Conservation (phyloP, 2,329 filamentous ascomycete genomes). For the Diaporthe longicolla region DNA sequence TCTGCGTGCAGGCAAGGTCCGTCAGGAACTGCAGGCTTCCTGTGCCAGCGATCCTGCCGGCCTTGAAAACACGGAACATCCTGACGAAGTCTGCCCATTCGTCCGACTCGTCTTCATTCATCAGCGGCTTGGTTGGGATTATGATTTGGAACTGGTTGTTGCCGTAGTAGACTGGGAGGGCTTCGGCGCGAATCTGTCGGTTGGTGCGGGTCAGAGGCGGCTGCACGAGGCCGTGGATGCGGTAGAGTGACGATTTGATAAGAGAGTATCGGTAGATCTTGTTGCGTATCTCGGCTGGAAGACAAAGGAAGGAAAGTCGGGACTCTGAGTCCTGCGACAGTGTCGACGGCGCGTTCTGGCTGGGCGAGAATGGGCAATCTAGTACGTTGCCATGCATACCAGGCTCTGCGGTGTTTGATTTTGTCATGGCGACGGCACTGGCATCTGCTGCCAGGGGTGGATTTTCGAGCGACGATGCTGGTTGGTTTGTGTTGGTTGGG, state of each 20-base stretch:
- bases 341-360: not conserved
- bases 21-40: not conserved
- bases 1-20: not conserved
- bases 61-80: not conserved
- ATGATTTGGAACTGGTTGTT: not conserved
- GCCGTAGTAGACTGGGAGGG: conserved; percentile 8
- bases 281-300: conserved; percentile 31
- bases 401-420: not conserved
- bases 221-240: not conserved
- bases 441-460: no score
- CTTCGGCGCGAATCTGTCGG: conserved; percentile 6
- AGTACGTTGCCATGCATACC: not conserved
- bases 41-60: not conserved
- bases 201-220: not conserved
- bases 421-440: not conserved
- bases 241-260: rapidly evolving
- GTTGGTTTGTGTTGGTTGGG: no score
- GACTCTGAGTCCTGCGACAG: not conserved
- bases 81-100: not conserved
- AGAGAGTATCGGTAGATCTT: conserved; percentile 10
- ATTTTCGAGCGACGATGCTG: no score
- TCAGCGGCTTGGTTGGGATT: not conserved
- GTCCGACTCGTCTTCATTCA: not conserved
- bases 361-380: no score
- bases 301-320: not conserved